Evolutionary conservation across 1,284 basidiomycete species (phyloP).

Genomic region (Xerocomus nothofagi): DNA sequence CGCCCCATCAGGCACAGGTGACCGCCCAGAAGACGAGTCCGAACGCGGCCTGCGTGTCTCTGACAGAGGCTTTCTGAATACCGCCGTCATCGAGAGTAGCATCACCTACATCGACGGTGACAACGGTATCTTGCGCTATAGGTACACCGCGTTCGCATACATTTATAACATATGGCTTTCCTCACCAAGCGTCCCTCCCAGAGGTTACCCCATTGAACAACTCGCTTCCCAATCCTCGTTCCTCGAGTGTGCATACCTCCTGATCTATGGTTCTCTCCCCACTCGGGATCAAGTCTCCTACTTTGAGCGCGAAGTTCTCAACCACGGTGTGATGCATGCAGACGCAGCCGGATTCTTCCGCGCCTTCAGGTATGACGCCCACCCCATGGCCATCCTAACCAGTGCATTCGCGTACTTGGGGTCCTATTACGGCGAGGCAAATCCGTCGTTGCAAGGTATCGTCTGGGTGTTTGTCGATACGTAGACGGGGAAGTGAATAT

Average conservation of each 20-base stretch:
- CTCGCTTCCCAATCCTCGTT: constrained; percentile 77
- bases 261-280: constrained; percentile 85
- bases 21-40: constrained; percentile 81
- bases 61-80: constrained; percentile 84
- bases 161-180: not conserved
- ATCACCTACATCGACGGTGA: constrained; percentile 91
- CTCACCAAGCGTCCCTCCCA: constrained; percentile 27
- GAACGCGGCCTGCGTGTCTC: constrained; percentile 74
- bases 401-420: constrained; percentile 84
- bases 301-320: constrained; percentile 75
- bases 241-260: constrained; percentile 81
- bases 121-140: constrained; percentile 74
- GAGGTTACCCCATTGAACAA: constrained; percentile 92
- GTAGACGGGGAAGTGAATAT: not conserved
- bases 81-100: constrained; percentile 75
- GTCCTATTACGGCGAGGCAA: constrained; percentile 81
- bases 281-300: constrained; percentile 56
- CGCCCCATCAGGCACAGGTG: constrained; percentile 54
- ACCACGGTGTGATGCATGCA: constrained; percentile 74
- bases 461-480: not conserved
- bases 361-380: constrained; percentile 84
- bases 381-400: constrained; percentile 86
- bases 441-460: constrained; percentile 71
- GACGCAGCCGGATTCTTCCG: constrained; percentile 81
- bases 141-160: constrained; percentile 40